phyloP scores from a whole-genome alignment of 306 rosid species.

The Cicer judaicum region DNA sequence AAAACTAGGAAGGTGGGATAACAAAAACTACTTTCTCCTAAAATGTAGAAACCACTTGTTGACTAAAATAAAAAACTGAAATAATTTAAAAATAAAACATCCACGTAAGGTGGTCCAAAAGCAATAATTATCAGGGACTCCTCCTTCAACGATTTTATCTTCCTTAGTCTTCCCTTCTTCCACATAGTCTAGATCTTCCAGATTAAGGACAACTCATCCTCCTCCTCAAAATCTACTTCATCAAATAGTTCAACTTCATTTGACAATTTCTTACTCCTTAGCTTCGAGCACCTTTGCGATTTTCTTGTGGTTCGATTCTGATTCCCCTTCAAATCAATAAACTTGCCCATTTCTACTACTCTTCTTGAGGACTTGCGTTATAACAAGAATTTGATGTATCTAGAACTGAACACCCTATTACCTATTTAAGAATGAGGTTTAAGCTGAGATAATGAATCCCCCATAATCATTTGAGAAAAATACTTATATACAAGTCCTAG shows the following conservation, averaged over 20 bases:
- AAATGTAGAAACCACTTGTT: no score
- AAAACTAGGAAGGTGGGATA: no score
- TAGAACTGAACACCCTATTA: neutral
- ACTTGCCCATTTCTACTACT: neutral
- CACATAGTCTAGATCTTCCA: neutral
- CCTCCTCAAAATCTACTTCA: neutral
- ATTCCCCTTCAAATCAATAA: neutral
- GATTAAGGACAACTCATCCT: neutral
- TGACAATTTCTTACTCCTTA: no score
- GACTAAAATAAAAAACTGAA: no score
- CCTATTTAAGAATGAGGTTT: neutral
- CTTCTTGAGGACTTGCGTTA: neutral
- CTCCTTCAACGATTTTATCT: neutral
- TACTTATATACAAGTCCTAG: neutral
- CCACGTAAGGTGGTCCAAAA: no score
- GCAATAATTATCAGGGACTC: neutral
- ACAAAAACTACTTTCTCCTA: no score
- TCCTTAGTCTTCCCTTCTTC: neutral
- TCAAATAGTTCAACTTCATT: neutral
- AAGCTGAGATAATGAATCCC: constrained; percentile 3
- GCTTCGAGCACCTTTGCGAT: no score
- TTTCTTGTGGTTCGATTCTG: neutral
- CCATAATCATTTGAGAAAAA: neutral
- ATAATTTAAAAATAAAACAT: no score
- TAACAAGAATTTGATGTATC: neutral